Evolutionary conservation across 371 early-diverging fungal species (phyloP).

Genomic region (Mortierella sp.): DNA sequence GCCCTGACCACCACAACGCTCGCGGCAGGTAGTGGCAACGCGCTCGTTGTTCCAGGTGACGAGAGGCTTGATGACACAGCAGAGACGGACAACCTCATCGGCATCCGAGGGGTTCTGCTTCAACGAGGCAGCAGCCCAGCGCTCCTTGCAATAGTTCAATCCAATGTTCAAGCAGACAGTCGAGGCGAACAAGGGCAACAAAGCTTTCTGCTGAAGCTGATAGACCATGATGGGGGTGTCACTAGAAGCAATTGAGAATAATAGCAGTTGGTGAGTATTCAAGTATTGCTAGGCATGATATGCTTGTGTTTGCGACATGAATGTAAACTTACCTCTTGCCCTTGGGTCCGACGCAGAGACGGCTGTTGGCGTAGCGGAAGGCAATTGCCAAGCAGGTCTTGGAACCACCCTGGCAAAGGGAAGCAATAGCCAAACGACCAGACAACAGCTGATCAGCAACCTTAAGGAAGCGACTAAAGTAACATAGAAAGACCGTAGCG

Average conservation of each 20-base stretch:
- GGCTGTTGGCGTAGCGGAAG: slow-evolving; percentile 75
- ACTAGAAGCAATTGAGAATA: slow-evolving; percentile 17
- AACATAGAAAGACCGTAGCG: background rate
- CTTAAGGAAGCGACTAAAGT: slow-evolving; percentile 69
- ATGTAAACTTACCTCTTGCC: slow-evolving; percentile 65
- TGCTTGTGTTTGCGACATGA: background rate
- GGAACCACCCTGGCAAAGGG: slow-evolving; percentile 73
- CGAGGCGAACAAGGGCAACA: slow-evolving; percentile 74
- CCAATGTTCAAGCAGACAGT: slow-evolving; percentile 78
- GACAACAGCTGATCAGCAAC: slow-evolving; percentile 82
- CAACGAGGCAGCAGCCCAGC: slow-evolving; percentile 64
- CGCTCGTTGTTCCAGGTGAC: slow-evolving; percentile 79
- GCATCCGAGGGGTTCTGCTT: slow-evolving; percentile 60
- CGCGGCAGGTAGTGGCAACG: slow-evolving; percentile 73
- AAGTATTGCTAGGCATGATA: too few relatives aligned
- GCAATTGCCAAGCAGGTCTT: slow-evolving; percentile 71
- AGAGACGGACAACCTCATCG: slow-evolving; percentile 74
- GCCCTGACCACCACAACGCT: slow-evolving; percentile 84
- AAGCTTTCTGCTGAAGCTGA: slow-evolving; percentile 81
- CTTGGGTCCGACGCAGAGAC: slow-evolving; percentile 77
- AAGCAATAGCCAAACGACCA: slow-evolving; percentile 78
- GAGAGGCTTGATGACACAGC: slow-evolving; percentile 83
- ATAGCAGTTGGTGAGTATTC: background rate
- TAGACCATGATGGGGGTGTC: slow-evolving; percentile 80
- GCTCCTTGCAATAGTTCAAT: slow-evolving; percentile 74